Base-by-base conservation (phyloP, 768 basidiomycete species). In the Collybia sordida region DNA sequence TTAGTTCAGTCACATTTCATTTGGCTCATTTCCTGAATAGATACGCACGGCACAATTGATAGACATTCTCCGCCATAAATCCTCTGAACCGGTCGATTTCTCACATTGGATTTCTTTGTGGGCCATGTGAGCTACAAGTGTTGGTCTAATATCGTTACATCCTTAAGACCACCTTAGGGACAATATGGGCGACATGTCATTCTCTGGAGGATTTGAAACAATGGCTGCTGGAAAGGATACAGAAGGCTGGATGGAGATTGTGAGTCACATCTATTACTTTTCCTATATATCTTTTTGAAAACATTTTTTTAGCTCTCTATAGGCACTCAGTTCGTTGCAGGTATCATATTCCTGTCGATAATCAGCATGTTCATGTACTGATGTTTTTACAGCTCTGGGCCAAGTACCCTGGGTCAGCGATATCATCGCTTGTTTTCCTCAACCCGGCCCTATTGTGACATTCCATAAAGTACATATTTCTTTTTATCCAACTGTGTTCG, bases 321-420 rank as follows among this genome's bases (percentile, higher is more conserved):
- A 5, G 50, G 43, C 1, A 22, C 38, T 14, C 36, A 35, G 14
- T 44, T 45, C 34, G 42, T 51, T 45, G 50, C 31, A 39, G 38
- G 50, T 51, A 37, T 3, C 22, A 24, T 37, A 23, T 17, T 11
- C 19, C 45, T 31, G 31, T 31, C 31, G 9, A 31, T 6, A n/a
- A 41, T 41, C 6, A n/a, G 21, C 24, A 8, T 17, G 19, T 41
- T 41, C 24, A 11, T 35, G 18, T 19, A 12, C 15, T 21, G 2
- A 28, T 11, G 31, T n/a, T 43, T 11, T n/a, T 22, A n/a, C 25
- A 51, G 50, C 27, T 25, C 42, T 51, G 15, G 50, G 50, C 8
- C 50, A 44, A 35, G 50, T 51, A 17, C 50, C 50, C 12, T 51
- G 50, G 50, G 37, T 51, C 42, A 23, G 50, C 3, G 47, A 41